Evolutionary conservation across 805 yeast species (phyloP).

Genomic region (Candida ulmi): DNA sequence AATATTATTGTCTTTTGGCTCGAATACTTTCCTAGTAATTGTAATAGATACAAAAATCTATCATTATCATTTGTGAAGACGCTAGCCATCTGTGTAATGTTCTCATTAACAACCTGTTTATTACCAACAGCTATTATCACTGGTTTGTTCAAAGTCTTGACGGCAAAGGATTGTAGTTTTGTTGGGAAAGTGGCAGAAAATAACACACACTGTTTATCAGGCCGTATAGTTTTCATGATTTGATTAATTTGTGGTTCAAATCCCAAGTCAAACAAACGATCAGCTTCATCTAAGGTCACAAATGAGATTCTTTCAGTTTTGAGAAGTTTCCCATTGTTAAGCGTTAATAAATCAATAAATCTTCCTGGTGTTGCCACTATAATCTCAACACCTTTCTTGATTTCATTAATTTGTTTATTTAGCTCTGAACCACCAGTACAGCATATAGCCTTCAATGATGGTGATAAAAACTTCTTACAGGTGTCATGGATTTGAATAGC

Average conservation of each 20-base stretch:
- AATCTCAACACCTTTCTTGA: conserved; percentile 74
- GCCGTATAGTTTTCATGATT: conserved; percentile 69
- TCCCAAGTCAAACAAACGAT: conserved; percentile 93
- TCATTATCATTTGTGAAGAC: conserved; percentile 45
- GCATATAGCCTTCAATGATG: conserved; percentile 55
- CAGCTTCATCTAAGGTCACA: conserved; percentile 93
- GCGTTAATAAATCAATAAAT: conserved; percentile 79
- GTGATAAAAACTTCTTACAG: conserved; percentile 48
- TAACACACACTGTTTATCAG: conserved; percentile 82
- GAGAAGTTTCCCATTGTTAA: conserved; percentile 70
- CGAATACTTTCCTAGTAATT: conserved; percentile 42
- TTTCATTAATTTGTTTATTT: conserved; percentile 71
- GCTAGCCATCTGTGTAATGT: conserved; percentile 67
- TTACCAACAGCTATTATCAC: conserved; percentile 78
- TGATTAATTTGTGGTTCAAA: conserved; percentile 93
- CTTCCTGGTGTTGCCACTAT: conserved; percentile 95
- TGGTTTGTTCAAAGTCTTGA: conserved; percentile 56
- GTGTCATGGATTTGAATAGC: conserved; percentile 80
- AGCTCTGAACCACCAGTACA: conserved; percentile 91
- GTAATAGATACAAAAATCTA: conserved; percentile 52
- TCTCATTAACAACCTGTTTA: conserved; percentile 73
- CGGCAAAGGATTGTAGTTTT: conserved; percentile 71
- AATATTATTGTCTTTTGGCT: conserved; percentile 64
- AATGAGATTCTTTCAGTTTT: conserved; percentile 67
- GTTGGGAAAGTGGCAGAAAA: conserved; percentile 93